Evolutionary conservation across 306 rosid species (phyloP), one percentile per base, ranked within the genome.

Genomic region (Vigna trinervia): DNA sequence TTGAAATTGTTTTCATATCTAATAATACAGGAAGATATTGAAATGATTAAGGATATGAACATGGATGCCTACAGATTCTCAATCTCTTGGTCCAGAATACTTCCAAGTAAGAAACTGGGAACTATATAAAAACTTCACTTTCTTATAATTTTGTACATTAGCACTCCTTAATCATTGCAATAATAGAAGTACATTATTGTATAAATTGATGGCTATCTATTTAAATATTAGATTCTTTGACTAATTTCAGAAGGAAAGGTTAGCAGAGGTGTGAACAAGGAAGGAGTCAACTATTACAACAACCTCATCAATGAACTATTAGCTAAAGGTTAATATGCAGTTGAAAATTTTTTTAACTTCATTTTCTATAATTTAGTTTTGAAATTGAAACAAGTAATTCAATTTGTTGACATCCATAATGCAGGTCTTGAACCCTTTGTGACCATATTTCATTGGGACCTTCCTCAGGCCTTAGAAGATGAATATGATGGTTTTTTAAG

Each of bases 401-500:
- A 57, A 54, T 47, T 30, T 11, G 39, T 45, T 4, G 10, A 53
- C 12, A 45, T 50, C 32, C 7, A 8, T n/a, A 26, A 60, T 57
- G 20, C 17, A 83, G 90, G 89, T 36, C 1, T 88, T 1, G 14
- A 68, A 23, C 87, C 90, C n/a, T 90, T 48, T 84, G 90, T 78
- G 39, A 90, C 98, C 13, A 22, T 93, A 30, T 89, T 91, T 17
- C 93, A 93, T 39, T 93, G 90, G 92, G 96, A 93, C 71, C 78
- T 82, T 73, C 95, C 98, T 3, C 94, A 88, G 84, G 68, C 84
- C 12, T 77, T 93, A 22, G 90, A 91, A 74, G 88, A 89, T 1
- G 82, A 88, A 38, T 93, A 86, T 57, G 87, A 84, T 19, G 96
- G 95, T 43, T 89, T 91, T 77, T 75, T 85, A 43, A 87, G 89